Evolutionary conservation across 2,329 filamentous ascomycete species (phyloP).

Genomic region (Cladosporium colombiae): DNA sequence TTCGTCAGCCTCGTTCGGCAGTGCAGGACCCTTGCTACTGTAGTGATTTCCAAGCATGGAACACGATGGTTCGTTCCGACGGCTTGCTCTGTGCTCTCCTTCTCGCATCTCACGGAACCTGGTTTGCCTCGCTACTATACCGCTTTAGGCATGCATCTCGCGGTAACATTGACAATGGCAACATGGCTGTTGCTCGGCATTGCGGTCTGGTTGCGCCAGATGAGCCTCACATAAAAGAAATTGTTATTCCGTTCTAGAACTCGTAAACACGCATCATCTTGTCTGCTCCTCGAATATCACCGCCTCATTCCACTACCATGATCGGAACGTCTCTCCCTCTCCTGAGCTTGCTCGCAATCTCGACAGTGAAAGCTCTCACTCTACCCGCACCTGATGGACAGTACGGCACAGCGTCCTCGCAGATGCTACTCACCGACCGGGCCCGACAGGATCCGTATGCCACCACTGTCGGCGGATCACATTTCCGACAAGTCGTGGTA

Average conservation of each 20-base stretch:
- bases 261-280: background rate
- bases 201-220: background rate
- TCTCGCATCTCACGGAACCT: background rate
- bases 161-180: background rate
- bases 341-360: background rate
- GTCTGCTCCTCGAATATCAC: background rate
- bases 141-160: constrained; percentile 4
- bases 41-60: background rate
- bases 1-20: background rate
- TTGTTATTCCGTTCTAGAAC: background rate
- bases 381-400: constrained; percentile 1
- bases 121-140: background rate
- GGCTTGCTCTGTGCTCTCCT: background rate
- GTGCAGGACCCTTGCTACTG: background rate
- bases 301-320: background rate
- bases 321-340: background rate
- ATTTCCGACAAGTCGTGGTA: constrained; percentile 19
- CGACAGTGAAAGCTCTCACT: background rate
- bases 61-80: background rate
- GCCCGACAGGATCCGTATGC: constrained; percentile 38
- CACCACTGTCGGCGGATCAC: background rate
- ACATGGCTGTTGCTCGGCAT: background rate
- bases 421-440: constrained; percentile 35
- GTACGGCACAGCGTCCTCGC: background rate
- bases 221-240: background rate